These are phyloP conservation scores for Prototheca cutis DNA, from an alignment of 163 green algal species.

Conservation along the genomic window DNA sequence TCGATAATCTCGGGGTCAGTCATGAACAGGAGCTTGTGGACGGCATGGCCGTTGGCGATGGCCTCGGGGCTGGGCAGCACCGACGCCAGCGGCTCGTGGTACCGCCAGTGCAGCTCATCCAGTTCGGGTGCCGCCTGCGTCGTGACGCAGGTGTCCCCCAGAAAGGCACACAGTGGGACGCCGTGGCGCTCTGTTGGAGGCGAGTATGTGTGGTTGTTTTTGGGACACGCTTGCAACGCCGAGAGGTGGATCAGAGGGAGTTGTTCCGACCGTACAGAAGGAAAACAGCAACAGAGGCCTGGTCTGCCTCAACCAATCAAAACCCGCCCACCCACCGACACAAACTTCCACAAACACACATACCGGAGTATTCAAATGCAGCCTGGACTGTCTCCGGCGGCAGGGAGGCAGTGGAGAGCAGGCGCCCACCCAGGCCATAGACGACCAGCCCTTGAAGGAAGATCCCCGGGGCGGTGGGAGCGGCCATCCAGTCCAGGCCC, in stretches of 20 bases:
- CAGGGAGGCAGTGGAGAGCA: constrained; percentile 44
- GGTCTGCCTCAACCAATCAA: too few species aligned
- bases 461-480: constrained; percentile 57
- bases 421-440: constrained; percentile 51
- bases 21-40: constrained; percentile 93
- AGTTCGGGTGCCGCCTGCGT: constrained; percentile 55
- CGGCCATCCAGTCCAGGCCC: constrained; percentile 57
- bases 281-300: too few species aligned
- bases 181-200: constrained; percentile 10
- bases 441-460: constrained; percentile 88
- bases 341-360: neutral
- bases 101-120: constrained; percentile 53
- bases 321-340: too few species aligned
- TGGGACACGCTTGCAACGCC: too few species aligned
- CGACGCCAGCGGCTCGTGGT: constrained; percentile 80
- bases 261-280: too few species aligned
- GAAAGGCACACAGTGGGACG: constrained; percentile 63
- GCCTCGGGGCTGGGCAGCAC: constrained; percentile 38
- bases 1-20: constrained; percentile 27
- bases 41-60: constrained; percentile 24
- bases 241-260: too few species aligned
- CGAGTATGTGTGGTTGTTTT: too few species aligned
- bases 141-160: constrained; percentile 77
- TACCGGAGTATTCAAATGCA: constrained; percentile 21
- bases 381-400: constrained; percentile 35